A percentile compares a stretch with the other conserved stretches of the same genome.
These are phyloP conservation scores for Cephaloascus albidus DNA, from an alignment of 805 yeast species.

Conservation along the genomic window DNA sequence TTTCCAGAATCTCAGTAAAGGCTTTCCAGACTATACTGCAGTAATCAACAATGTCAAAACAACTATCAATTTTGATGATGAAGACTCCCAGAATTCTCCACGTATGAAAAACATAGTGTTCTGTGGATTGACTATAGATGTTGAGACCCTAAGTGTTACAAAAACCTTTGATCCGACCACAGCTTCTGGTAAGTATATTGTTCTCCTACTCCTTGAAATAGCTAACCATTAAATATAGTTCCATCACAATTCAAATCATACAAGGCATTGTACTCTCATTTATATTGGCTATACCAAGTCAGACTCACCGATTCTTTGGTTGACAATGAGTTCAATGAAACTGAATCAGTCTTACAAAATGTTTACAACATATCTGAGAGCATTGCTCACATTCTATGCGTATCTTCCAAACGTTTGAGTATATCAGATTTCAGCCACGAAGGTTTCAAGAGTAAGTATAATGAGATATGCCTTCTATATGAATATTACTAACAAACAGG, in stretches of 20 bases:
- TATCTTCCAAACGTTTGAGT: constrained; percentile 1
- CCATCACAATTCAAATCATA: constrained; percentile 7
- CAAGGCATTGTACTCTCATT: constrained; percentile 9
- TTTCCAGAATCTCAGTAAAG: background rate
- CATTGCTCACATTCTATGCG: constrained; percentile 1
- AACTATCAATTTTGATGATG: background rate
- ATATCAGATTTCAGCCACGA: constrained; percentile 1
- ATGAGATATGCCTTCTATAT: too few relatives aligned
- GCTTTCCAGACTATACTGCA: constrained; percentile 22
- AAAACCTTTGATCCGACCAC: constrained; percentile 3
- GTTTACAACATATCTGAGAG: constrained; percentile 3
- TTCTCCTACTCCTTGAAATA: constrained; percentile 1
- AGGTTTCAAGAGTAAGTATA: constrained; percentile 1
- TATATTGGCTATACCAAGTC: constrained; percentile 13
- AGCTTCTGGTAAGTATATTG: background rate
- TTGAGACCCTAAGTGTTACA: constrained; percentile 11
- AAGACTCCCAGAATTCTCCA: background rate
- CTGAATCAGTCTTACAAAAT: constrained; percentile 7
- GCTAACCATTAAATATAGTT: constrained; percentile 1
- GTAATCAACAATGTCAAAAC: constrained; percentile 22
- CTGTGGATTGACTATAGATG: constrained; percentile 19
- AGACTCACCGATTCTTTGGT: constrained; percentile 12
- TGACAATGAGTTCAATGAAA: constrained; percentile 3
- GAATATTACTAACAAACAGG: too few relatives aligned
- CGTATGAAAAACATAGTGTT: constrained; percentile 6